Conservation (phyloP, 352 stramenopile genomes). For the Phytopythium ostracodes region DNA sequence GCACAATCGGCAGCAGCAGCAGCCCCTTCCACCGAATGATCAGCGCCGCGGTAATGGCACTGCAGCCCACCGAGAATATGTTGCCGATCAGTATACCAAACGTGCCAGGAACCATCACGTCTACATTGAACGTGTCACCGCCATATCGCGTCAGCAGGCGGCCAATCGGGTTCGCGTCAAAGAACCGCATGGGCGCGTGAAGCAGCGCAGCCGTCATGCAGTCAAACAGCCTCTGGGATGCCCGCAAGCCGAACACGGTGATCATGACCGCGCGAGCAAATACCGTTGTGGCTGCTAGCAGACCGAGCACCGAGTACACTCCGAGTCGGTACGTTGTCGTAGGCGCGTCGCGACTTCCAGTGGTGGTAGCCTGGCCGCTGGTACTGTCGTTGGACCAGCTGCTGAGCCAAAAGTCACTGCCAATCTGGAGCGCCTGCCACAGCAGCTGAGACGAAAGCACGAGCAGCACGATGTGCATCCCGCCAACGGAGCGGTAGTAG, state of each 20-base stretch:
- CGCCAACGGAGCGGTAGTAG: constrained; percentile 40
- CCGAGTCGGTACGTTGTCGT: constrained; percentile 26
- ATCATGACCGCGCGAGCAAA: constrained; percentile 39
- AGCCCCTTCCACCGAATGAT: constrained; percentile 84
- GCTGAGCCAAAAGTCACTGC: constrained; percentile 87
- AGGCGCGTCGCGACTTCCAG: constrained; percentile 32
- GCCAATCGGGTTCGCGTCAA: constrained; percentile 89
- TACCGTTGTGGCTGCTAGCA: constrained; percentile 37
- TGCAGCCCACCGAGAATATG: constrained; percentile 73
- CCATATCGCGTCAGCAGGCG: constrained; percentile 90
- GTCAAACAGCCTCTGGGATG: constrained; percentile 75
- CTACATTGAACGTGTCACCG: constrained; percentile 88
- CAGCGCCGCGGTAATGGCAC: constrained; percentile 70
- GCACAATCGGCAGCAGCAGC: constrained; percentile 71
- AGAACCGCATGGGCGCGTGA: constrained; percentile 88
- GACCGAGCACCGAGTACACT: constrained; percentile 36
- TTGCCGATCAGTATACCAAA: constrained; percentile 57
- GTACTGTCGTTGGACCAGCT: constrained; percentile 62
- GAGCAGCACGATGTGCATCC: constrained; percentile 24
- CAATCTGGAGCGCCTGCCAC: constrained; percentile 77
- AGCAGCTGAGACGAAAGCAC: constrained; percentile 53
- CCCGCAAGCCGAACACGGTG: constrained; percentile 34
- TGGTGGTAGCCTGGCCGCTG: background rate
- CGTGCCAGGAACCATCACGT: constrained; percentile 63
- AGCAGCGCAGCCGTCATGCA: constrained; percentile 85